Base-by-base conservation (phyloP, 192 early-diverging fungal genomes). In the Coemansia sp. region DNA sequence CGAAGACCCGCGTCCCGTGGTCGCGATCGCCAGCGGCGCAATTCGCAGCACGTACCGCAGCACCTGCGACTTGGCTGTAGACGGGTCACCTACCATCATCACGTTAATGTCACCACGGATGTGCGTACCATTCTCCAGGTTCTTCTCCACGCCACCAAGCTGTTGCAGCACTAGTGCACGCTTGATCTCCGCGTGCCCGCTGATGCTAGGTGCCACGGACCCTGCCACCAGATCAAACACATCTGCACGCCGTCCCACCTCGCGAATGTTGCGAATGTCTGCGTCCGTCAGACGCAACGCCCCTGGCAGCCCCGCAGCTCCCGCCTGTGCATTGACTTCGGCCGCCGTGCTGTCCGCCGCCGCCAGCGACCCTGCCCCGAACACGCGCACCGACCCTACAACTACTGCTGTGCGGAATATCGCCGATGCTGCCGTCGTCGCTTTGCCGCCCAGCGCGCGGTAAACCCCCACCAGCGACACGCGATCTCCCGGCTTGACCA, bases 61-160 rank as follows among this genome's bases (percentile, higher is more conserved):
- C 64, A 99, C 87, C 80, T 99, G 97, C n/a, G 94, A 96, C 85
- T 99, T 99, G 10, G 95, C 95, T 4, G 93, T 95, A n/a, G 93
- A 95, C 29, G 97, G 97, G 84, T 99, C 97, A 59, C 97, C 97
- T 19, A 99, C 95, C 88, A 99, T 91, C 61, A 96, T 82, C 72
- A 99, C 93, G 73, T 99, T 99, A 70, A 99, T 94, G 80, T 99
- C 97, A 65, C 95, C 93, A 30, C 95, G 85, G 63, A 99, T 91
- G 72, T 98, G 95, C 53, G 94, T 98, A 27, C 97, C 97, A 61
- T 95, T 95, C 19, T 80, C 87, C 75, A 97, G 67, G 71, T 97
- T 96, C 87, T 95, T 95, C 78, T 97, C 94, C 66, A 90, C 84
- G 21, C 95, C 97, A 59, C 95, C 94, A 60, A 99, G 72, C 55